A percentile compares a stretch with the other conserved stretches of the same genome.
phyloP scores from a whole-genome alignment of 768 basidiomycete genomes.

The Lentinus tigrinus region DNA sequence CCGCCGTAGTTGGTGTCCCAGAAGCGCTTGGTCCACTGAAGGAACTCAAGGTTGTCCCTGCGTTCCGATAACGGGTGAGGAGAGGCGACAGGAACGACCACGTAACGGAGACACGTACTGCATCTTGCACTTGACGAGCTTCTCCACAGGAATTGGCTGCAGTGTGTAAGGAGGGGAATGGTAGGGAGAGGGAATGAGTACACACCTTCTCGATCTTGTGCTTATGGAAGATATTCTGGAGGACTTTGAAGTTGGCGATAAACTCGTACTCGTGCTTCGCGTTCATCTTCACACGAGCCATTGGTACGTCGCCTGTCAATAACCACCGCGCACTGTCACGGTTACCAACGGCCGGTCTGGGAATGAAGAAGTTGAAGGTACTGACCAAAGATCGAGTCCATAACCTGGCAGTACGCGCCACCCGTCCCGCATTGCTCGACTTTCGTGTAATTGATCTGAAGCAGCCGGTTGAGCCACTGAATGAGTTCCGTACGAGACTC shows the following conservation, averaged over 20 bases:
- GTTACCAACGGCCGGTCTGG: not conserved
- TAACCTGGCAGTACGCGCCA: constrained; percentile 90
- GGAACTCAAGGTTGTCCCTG: constrained; percentile 96
- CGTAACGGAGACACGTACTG: constrained; percentile 59
- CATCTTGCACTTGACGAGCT: constrained; percentile 97
- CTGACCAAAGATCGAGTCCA: constrained; percentile 93
- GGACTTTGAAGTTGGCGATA: constrained; percentile 90
- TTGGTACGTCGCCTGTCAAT: constrained; percentile 80
- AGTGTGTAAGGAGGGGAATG: not conserved
- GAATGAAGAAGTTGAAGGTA: not conserved
- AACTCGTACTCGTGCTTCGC: constrained; percentile 97
- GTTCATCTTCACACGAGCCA: constrained; percentile 92
- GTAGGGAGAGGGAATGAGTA: constrained; percentile 2
- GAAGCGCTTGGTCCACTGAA: constrained; percentile 95
- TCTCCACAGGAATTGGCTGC: constrained; percentile 94
- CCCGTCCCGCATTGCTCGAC: constrained; percentile 90
- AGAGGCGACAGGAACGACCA: constrained; percentile 1
- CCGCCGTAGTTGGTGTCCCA: constrained; percentile 94
- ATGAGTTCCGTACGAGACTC: constrained; percentile 86
- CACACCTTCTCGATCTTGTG: constrained; percentile 93
- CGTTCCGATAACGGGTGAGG: constrained; percentile 4
- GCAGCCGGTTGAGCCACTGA: constrained; percentile 91
- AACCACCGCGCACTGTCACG: constrained; percentile 7
- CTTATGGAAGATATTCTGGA: constrained; percentile 88
- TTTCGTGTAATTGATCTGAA: constrained; percentile 89